Conservation (phyloP, 495 filamentous ascomycete genomes). For the Glonium stellatum region DNA sequence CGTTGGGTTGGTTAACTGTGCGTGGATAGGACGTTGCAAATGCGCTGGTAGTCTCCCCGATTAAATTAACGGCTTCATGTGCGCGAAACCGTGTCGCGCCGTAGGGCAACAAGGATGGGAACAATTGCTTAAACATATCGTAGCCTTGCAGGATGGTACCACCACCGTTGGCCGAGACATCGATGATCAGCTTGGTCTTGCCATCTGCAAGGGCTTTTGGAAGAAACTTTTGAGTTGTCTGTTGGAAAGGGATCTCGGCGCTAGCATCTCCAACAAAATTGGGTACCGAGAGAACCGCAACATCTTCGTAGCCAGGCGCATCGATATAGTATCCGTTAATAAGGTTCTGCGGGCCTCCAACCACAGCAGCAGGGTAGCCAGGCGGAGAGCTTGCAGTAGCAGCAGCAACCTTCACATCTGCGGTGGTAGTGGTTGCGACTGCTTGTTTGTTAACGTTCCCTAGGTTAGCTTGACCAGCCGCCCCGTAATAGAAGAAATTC, state of each 20-base stretch:
- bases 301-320: conserved; percentile 40
- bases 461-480: not conserved
- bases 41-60: conserved; percentile 39
- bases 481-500: conserved; percentile 9
- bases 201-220: conserved; percentile 31
- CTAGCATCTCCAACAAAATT: conserved; percentile 22
- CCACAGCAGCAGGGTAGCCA: conserved; percentile 47
- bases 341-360: conserved; percentile 37
- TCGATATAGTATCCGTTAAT: conserved; percentile 45
- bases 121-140: conserved; percentile 41
- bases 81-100: conserved; percentile 42
- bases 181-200: conserved; percentile 36
- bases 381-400: conserved; percentile 16
- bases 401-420: not conserved
- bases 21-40: conserved; percentile 19
- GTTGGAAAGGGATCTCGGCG: conserved; percentile 35
- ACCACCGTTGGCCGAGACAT: conserved; percentile 33
- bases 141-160: conserved; percentile 35
- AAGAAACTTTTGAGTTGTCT: conserved; percentile 38
- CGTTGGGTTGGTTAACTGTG: not conserved
- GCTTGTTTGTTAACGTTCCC: not conserved
- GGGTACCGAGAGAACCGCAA: conserved; percentile 39
- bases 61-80: conserved; percentile 39
- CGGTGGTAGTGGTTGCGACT: too few species aligned
- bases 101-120: conserved; percentile 42